Percentiles rank a stretch among this genome's conserved stretches.
Conservation (phyloP, 1,284 basidiomycete genomes). For the Moniliella sp. region DNA sequence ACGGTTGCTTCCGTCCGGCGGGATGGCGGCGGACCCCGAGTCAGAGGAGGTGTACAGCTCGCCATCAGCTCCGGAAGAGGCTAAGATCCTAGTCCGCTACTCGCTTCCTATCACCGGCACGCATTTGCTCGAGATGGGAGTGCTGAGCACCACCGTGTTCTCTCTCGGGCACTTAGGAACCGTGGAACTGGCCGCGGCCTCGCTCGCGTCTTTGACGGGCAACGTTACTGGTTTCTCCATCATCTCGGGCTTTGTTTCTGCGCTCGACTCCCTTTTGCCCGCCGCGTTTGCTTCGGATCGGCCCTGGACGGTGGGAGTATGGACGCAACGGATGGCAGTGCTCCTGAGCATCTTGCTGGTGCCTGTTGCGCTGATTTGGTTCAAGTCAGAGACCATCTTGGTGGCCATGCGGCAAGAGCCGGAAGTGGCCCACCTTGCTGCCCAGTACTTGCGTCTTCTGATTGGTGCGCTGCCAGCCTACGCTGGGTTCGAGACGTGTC, state of each 20-base stretch:
- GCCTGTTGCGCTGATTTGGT: conserved; percentile 40
- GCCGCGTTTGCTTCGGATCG: conserved; percentile 65
- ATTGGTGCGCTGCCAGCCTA: conserved; percentile 71
- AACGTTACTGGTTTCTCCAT: conserved; percentile 28
- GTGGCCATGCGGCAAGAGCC: conserved; percentile 62
- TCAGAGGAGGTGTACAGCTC: too few relatives aligned
- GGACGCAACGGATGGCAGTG: conserved; percentile 63
- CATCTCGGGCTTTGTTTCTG: conserved; percentile 49
- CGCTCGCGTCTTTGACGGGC: conserved; percentile 26
- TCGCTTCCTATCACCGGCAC: conserved; percentile 23
- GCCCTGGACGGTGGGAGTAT: conserved; percentile 63
- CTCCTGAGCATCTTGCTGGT: conserved; percentile 33
- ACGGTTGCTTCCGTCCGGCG: too few relatives aligned
- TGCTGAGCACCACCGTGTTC: conserved; percentile 25
- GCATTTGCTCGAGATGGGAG: conserved; percentile 23
- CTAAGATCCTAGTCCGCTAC: conserved; percentile 12
- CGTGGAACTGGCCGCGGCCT: conserved; percentile 22
- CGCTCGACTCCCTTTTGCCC: conserved; percentile 68
- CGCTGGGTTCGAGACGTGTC: conserved; percentile 35
- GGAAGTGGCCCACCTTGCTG: conserved; percentile 57
- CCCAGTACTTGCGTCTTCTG: conserved; percentile 50
- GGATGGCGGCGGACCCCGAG: too few relatives aligned
- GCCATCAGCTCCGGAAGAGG: too few relatives aligned
- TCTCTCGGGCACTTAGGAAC: conserved; percentile 29
- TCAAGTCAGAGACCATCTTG: conserved; percentile 57